Conservation (phyloP, 2,329 filamentous ascomycete species). For the Fusarium sp. region DNA sequence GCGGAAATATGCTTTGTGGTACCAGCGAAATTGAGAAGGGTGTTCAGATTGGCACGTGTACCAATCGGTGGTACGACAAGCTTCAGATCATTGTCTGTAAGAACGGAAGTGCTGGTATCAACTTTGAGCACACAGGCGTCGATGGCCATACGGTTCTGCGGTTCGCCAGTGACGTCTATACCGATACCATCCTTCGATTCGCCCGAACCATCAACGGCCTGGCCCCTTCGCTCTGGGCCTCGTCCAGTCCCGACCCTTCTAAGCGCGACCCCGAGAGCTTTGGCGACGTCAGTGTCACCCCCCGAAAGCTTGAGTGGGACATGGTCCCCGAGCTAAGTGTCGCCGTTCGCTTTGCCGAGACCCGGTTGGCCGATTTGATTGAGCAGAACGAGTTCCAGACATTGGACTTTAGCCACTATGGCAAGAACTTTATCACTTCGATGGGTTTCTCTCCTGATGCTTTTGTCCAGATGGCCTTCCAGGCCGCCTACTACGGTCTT, state of each 20-base stretch:
- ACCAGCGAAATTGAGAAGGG: constrained; percentile 92
- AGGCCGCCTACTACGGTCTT: constrained; percentile 96
- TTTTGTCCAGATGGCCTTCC: constrained; percentile 99
- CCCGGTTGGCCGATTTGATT: constrained; percentile 91
- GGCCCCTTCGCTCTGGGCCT: constrained; percentile 92
- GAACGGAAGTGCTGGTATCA: constrained; percentile 98
- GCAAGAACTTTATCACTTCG: constrained; percentile 97
- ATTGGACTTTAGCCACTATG: constrained; percentile 89
- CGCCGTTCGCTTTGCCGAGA: constrained; percentile 95
- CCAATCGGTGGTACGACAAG: constrained; percentile 99
- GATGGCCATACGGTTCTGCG: constrained; percentile 97
- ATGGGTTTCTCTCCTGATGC: constrained; percentile 98
- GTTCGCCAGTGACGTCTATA: constrained; percentile 97
- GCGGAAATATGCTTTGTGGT: constrained; percentile 98
- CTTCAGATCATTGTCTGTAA: constrained; percentile 99
- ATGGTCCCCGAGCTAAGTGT: constrained; percentile 94
- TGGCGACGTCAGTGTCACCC: constrained; percentile 92
- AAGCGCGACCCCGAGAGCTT: constrained; percentile 94
- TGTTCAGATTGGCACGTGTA: constrained; percentile 97
- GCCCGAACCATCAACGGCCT: constrained; percentile 95
- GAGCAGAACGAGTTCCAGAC: constrained; percentile 97
- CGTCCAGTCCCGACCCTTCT: constrained; percentile 89
- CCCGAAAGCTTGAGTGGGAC: constrained; percentile 97
- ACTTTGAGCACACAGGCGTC: constrained; percentile 98
- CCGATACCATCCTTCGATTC: constrained; percentile 96